These are phyloP conservation scores for Colletotrichum sojae DNA, from an alignment of 2,329 filamentous ascomycete species.

Conservation along the genomic window DNA sequence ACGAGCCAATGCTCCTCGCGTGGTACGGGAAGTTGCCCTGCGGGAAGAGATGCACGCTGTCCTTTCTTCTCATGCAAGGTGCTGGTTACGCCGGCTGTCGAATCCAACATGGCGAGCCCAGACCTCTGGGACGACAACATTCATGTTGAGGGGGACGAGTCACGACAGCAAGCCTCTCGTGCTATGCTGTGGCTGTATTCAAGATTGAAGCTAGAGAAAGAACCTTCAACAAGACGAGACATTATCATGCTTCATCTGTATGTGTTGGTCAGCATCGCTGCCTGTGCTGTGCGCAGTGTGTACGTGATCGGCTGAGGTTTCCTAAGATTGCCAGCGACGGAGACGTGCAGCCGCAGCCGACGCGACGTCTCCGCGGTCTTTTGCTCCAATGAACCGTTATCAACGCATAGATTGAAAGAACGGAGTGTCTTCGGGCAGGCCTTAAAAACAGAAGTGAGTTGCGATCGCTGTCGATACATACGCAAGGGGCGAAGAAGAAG, in stretches of 20 bases:
- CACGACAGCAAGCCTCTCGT: not conserved
- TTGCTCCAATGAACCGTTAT: not conserved
- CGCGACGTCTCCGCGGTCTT: constrained; percentile 3
- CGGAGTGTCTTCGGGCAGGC: not conserved
- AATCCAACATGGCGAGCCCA: not conserved
- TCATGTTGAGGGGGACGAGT: not conserved
- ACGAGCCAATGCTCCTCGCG: not conserved
- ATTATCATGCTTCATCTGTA: not conserved
- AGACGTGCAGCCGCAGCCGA: constrained; percentile 30
- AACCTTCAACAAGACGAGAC: not conserved
- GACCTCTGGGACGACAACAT: not conserved
- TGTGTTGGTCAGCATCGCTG: not conserved
- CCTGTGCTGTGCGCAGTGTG: not conserved
- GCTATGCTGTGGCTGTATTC: not conserved
- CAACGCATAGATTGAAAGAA: not conserved
- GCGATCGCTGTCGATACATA: not conserved
- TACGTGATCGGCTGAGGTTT: not conserved
- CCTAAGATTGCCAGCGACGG: constrained; percentile 22
- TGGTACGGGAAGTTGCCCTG: not conserved
- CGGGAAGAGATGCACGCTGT: not conserved
- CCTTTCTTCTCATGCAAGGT: constrained; percentile 10
- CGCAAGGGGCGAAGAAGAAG: not conserved
- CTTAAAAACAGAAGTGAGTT: not conserved
- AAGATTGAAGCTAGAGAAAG: not conserved
- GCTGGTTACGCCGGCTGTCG: constrained; percentile 3